Percentiles rank a stretch among this genome's conserved stretches.
Conservation (phyloP, 192 early-diverging fungal genomes). For the Glomus cerebriforme region DNA sequence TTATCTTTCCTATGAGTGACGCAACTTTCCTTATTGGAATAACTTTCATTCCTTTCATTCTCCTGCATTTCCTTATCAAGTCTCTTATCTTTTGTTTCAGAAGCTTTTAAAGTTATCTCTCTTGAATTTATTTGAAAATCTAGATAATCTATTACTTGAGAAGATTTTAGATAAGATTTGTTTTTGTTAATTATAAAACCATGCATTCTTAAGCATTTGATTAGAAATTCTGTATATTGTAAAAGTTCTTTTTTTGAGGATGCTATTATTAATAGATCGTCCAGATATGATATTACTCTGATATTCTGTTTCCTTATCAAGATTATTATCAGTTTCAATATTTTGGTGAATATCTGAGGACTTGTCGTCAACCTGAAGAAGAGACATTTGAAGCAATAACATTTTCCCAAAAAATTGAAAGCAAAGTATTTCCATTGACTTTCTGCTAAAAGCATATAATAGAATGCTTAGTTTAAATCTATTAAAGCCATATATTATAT, state of each 20-base stretch:
- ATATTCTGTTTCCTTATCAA: background rate
- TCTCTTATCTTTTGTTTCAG: too few species aligned
- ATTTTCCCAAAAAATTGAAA: background rate
- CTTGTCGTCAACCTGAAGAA: background rate
- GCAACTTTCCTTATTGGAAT: too few species aligned
- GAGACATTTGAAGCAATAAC: background rate
- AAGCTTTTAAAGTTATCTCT: too few species aligned
- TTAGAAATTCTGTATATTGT: background rate
- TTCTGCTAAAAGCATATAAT: background rate
- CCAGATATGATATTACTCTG: background rate
- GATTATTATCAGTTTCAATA: background rate
- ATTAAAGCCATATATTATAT: background rate
- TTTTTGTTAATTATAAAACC: too few species aligned
- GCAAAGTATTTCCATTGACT: background rate
- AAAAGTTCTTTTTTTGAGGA: background rate
- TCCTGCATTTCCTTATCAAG: too few species aligned
- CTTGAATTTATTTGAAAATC: too few species aligned
- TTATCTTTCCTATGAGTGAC: too few species aligned
- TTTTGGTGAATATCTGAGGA: background rate
- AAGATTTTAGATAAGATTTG: too few species aligned
- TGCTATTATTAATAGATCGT: background rate
- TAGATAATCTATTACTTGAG: too few species aligned
- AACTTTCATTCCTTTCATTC: too few species aligned
- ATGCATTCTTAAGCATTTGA: too few species aligned
- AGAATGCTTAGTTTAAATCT: background rate